Evolutionary conservation across 1,284 basidiomycete genomes (phyloP), one percentile per base, ranked within the genome.

Genomic region (Pterula multifida): DNA sequence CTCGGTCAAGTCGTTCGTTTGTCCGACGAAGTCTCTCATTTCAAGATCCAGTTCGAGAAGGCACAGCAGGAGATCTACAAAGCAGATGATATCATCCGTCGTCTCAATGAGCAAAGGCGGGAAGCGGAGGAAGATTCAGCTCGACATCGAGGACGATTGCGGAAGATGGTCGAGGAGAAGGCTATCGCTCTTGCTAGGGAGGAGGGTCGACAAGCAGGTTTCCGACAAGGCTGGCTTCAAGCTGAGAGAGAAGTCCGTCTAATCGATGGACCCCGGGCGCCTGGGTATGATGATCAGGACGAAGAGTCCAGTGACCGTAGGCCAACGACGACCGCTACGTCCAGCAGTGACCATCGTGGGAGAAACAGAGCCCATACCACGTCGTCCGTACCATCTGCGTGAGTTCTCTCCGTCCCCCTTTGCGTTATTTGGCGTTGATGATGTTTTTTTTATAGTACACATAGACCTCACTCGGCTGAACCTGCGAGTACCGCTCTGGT

Each of bases 61-160:
- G 73, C 73, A 0, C 70, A 71, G 56, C 65, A 67, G 36, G 73
- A 76, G 55, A 70, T 75, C 26, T 58, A 59, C 51, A 64, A 72
- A 6, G 73, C 72, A 1, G 72, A 76, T 55, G 69, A 71, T 36
- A 65, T 70, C 47, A 63, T 75, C 26, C 61, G 69, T 52, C 61
- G 66, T 48, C 60, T 73, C 3, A 67, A 71, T 49, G 57, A 62
- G 25, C 63, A 68, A 49, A 63, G 65, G 45, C 58, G 61, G 23
- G 67, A 71, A 48, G 73, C 74, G 2, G 74, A 75, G 55, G 67
- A 66, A 0, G 68, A 69, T 25, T 73, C 72, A 1, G 68, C 71
- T 0, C 63, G 62, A 23, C 65, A 70, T n/a, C 61, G 70, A 44
- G 65, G 63, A 47, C 62, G 64, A 47, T 71, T 73, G 2, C 62